A percentile compares a stretch with the other conserved stretches of the same genome.
Conservation (phyloP, 2,329 filamentous ascomycete genomes). For the Aspergillus awamori region DNA sequence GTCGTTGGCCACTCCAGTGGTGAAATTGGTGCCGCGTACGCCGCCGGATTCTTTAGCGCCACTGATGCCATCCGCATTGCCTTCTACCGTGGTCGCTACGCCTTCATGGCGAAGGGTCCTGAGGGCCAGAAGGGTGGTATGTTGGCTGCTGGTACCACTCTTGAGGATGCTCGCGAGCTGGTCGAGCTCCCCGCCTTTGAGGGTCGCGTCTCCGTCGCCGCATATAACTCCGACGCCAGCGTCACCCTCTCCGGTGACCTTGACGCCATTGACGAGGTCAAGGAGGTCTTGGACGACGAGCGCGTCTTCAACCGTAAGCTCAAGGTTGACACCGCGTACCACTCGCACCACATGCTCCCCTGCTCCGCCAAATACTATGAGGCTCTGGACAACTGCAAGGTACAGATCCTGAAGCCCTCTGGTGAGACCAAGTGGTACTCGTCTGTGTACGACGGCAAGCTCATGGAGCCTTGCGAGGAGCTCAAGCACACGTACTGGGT, state of each 20-base stretch:
- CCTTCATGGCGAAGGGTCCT: conserved; percentile 14
- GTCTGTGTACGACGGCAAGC: not conserved
- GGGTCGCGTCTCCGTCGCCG: conserved; percentile 1
- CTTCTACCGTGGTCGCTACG: conserved; percentile 28
- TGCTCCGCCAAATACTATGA: conserved; percentile 19
- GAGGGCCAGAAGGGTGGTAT: conserved; percentile 24
- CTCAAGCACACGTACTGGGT: conserved; percentile 5
- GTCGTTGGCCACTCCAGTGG: conserved; percentile 36
- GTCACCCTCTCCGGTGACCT: conserved; percentile 13
- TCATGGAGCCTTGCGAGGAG: not conserved
- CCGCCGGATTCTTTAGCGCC: conserved; percentile 27
- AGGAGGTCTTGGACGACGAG: conserved; percentile 4
- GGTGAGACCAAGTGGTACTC: not conserved
- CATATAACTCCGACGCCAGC: conserved; percentile 10
- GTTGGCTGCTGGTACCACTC: conserved; percentile 31
- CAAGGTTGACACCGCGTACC: conserved; percentile 46
- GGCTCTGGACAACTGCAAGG: not conserved
- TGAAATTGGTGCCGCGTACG: conserved; percentile 38
- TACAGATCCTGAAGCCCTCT: too few species aligned
- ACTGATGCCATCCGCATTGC: conserved; percentile 29
- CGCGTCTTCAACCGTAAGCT: conserved; percentile 15
- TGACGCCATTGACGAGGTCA: conserved; percentile 7
- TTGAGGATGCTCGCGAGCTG: conserved; percentile 4
- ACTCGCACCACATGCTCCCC: conserved; percentile 44
- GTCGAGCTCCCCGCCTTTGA: not conserved